Evolutionary conservation across 768 basidiomycete genomes (phyloP).

Genomic region (Hortiboletus flavorubellus): DNA sequence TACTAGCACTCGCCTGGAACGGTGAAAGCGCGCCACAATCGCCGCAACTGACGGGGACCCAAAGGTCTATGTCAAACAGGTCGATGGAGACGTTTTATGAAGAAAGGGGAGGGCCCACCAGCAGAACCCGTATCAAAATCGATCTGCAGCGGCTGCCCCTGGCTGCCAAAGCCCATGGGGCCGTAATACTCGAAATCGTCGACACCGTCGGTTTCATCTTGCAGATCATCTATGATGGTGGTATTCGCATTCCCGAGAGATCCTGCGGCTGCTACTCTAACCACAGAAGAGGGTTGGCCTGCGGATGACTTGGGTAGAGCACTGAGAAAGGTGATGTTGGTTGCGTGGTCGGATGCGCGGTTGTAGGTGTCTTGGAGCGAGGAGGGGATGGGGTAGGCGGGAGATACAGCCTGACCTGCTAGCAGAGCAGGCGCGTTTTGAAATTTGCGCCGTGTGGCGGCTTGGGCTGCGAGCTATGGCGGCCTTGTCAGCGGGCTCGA

Average conservation of each 20-base stretch:
- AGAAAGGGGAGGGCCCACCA: slow-evolving; percentile 4
- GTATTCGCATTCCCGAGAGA: neutral
- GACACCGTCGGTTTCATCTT: slow-evolving; percentile 36
- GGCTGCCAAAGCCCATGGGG: slow-evolving; percentile 49
- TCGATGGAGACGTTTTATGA: neutral
- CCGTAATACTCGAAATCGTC: slow-evolving; percentile 49
- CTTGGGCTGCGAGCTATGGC: slow-evolving; percentile 14
- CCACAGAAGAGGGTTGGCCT: neutral
- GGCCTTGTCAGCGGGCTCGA: neutral
- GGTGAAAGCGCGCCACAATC: slow-evolving; percentile 35
- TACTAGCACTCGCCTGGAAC: slow-evolving; percentile 40
- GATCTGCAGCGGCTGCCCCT: slow-evolving; percentile 48
- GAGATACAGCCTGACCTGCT: slow-evolving; percentile 1
- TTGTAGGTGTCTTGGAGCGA: slow-evolving; percentile 14
- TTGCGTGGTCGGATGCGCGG: slow-evolving; percentile 20
- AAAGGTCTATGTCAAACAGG: slow-evolving; percentile 47
- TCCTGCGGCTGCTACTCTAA: neutral
- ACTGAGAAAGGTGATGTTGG: slow-evolving; percentile 3
- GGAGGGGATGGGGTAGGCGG: slow-evolving; percentile 9
- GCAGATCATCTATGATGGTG: slow-evolving; percentile 27
- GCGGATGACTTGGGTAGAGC: neutral
- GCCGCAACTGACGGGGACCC: slow-evolving; percentile 44
- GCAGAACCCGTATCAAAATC: slow-evolving; percentile 66
- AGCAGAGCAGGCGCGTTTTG: slow-evolving; percentile 16
- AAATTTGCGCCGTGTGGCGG: slow-evolving; percentile 15